Evolutionary conservation across 768 basidiomycete genomes (phyloP), one percentile per base, ranked within the genome.

Genomic region (Hortiboletus flavorubellus): DNA sequence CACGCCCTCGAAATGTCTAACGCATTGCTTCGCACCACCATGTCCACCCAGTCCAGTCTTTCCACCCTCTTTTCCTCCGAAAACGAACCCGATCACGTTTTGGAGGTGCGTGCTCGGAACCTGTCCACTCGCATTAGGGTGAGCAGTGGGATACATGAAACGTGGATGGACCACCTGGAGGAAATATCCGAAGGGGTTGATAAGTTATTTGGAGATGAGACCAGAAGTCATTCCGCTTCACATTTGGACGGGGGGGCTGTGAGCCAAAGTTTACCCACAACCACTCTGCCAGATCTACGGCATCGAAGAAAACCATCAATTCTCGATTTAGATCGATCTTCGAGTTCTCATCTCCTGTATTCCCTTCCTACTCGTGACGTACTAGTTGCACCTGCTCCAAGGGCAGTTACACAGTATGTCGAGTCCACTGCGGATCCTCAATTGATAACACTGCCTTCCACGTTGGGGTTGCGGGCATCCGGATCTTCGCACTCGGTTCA

Each of bases 1-100:
- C 84, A 91, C 70, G 91, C 91, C 1, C 76, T 93, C 9, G 91
- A 93, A 67, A 85, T 91, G 78, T 93, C 91, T 5, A 93, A 93
- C 54, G 79, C 84, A 3, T 75, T 93, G 11, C 75, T 93, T 44
- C 85, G 89, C 65, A 84, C 83, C 12, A 87, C 87, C 21, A 85
- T 91, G 62, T 80, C 85, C 39, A 85, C 90, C 1, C 85, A 87
- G 58, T 77, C 84, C 12, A 81, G 74, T 34, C 73, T 79, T 37
- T 76, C 76, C 34, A 71, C 76, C 4, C 72, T 85, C 39, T 69
- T 86, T 31, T 75, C 78, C 23, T 63, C 77, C 15, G 82, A 81
- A 53, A 70, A 69, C 8, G 67, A 73, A 18, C 72, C 71, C 6
- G 84, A 86, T 56, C 73, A 71, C 40, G 65, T 72, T 47, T 63